These are phyloP conservation scores for Leccinum aurantiacum DNA, from an alignment of 768 basidiomycete genomes.

Conservation along the genomic window DNA sequence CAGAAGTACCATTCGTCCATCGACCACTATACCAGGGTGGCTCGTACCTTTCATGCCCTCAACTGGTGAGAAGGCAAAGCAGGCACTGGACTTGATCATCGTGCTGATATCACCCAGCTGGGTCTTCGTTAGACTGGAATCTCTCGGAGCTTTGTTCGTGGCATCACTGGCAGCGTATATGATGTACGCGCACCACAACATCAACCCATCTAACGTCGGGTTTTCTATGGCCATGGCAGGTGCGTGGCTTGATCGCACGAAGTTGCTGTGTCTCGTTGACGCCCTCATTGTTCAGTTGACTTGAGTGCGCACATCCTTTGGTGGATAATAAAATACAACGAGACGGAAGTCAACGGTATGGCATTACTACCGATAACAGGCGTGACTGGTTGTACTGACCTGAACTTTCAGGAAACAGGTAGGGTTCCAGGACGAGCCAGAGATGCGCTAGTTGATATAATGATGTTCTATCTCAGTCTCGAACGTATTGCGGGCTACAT, in stretches of 20 bases:
- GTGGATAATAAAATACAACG: constrained; percentile 27
- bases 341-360: constrained; percentile 14
- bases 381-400: constrained; percentile 5
- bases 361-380: neutral
- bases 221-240: constrained; percentile 14
- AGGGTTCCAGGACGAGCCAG: neutral
- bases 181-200: constrained; percentile 28
- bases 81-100: neutral
- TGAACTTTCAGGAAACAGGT: constrained; percentile 22
- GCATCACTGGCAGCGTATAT: constrained; percentile 33
- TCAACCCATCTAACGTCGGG: constrained; percentile 21
- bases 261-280: neutral
- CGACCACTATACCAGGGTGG: constrained; percentile 34
- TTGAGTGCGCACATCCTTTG: constrained; percentile 14
- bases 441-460: too few species aligned
- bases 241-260: neutral
- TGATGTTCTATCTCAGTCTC: constrained; percentile 12
- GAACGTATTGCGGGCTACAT: constrained; percentile 48
- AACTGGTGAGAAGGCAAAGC: constrained; percentile 18
- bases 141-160: constrained; percentile 41
- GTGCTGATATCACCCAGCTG: constrained; percentile 21
- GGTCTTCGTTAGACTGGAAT: constrained; percentile 40
- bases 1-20: constrained; percentile 31
- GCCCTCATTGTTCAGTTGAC: neutral
- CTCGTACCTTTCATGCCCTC: constrained; percentile 32